These are phyloP conservation scores for Diaporthe citri DNA, from an alignment of 2,329 filamentous ascomycete species.

Conservation along the genomic window DNA sequence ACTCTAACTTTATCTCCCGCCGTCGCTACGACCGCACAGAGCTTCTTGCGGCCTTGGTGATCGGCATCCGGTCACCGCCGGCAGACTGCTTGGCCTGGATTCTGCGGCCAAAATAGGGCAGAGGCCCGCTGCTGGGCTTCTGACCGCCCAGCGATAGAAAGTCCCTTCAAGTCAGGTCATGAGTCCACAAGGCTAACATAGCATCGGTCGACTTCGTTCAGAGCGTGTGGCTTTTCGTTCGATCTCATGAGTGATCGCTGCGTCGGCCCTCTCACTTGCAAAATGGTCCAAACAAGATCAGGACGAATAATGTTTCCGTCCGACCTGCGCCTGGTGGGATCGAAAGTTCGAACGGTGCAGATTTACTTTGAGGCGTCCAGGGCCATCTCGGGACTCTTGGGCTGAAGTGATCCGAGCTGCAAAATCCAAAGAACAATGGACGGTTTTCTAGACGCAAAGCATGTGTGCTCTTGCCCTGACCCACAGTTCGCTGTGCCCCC, in stretches of 20 bases:
- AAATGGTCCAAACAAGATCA: slow-evolving; percentile 24
- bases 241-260: slow-evolving; percentile 4
- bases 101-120: background rate
- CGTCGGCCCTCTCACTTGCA: background rate
- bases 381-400: slow-evolving; percentile 12
- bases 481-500: slow-evolving; percentile 35
- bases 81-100: slow-evolving; percentile 22
- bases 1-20: slow-evolving; percentile 12
- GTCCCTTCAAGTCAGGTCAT: background rate
- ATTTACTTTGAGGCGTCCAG: slow-evolving; percentile 13
- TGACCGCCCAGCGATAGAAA: background rate
- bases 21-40: background rate
- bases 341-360: slow-evolving; percentile 25
- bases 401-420: slow-evolving; percentile 5
- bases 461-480: background rate
- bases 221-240: slow-evolving; percentile 2
- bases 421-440: slow-evolving; percentile 20
- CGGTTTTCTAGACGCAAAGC: slow-evolving; percentile 21
- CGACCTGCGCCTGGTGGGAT: slow-evolving; percentile 19
- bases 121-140: background rate
- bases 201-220: background rate
- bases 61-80: slow-evolving; percentile 1
- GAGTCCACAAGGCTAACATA: background rate
- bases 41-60: background rate
- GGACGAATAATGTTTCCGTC: slow-evolving; percentile 27